These are phyloP conservation scores for Fusarium coffeatum DNA, from an alignment of 2,329 filamentous ascomycete genomes.

Conservation along the genomic window DNA sequence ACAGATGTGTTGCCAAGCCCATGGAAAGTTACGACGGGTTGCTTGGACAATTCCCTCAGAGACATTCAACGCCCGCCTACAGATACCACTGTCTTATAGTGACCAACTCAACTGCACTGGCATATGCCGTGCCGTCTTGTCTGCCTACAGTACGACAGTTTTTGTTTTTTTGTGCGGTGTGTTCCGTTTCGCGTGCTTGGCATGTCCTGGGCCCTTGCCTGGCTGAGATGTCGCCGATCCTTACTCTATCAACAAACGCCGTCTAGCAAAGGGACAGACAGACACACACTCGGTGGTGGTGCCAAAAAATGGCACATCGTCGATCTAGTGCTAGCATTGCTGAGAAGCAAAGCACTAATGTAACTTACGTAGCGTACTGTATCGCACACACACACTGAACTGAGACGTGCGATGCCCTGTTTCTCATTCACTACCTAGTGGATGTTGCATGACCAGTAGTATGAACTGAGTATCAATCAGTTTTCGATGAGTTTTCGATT, in stretches of 20 bases:
- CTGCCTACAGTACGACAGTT: neutral
- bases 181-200: slow-evolving; percentile 26
- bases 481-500: neutral
- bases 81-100: neutral
- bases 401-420: slow-evolving; percentile 26
- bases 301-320: slow-evolving; percentile 19
- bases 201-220: slow-evolving; percentile 11
- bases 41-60: slow-evolving; percentile 10
- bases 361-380: slow-evolving; percentile 20
- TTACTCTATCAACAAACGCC: slow-evolving; percentile 23
- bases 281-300: slow-evolving; percentile 14
- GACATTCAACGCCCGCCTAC: slow-evolving; percentile 1
- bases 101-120: neutral
- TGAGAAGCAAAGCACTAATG: neutral
- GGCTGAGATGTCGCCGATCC: slow-evolving; percentile 25
- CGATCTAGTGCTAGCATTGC: slow-evolving; percentile 23
- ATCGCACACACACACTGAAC: slow-evolving; percentile 4
- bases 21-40: slow-evolving; percentile 8
- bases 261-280: slow-evolving; percentile 14
- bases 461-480: neutral
- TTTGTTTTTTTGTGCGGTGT: neutral
- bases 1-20: slow-evolving; percentile 6
- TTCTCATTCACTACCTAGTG: neutral
- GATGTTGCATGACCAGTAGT: neutral
- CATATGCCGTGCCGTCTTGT: slow-evolving; percentile 4